Percentiles rank a stretch among this genome's conserved stretches.
Conservation (phyloP, 2,329 filamentous ascomycete genomes). For the Colletotrichum sp. region DNA sequence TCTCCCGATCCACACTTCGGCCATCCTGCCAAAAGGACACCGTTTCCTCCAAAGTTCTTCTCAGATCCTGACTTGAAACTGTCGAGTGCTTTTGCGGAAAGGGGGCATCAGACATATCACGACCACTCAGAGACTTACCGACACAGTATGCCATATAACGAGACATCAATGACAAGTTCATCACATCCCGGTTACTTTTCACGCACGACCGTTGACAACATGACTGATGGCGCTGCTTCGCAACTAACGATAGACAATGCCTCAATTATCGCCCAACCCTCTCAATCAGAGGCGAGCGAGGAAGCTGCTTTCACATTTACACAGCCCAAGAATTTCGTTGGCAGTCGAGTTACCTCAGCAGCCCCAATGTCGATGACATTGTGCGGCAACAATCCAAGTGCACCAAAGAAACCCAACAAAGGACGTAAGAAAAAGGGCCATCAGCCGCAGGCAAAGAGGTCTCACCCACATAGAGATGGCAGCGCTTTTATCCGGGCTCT, state of each 20-base stretch:
- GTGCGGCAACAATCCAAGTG: not conserved
- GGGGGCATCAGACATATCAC: not conserved
- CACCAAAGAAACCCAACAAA: not conserved
- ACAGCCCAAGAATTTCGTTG: slow-evolving; percentile 19
- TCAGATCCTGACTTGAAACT: not conserved
- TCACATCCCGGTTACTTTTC: not conserved
- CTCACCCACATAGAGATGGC: slow-evolving; percentile 1
- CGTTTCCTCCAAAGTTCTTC: not conserved
- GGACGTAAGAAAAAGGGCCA: not conserved
- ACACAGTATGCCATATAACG: not conserved
- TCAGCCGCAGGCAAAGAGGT: not conserved
- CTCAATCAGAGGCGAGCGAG: not conserved
- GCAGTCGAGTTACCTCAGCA: not conserved
- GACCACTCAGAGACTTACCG: not conserved
- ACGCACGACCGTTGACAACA: not conserved
- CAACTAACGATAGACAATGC: not conserved
- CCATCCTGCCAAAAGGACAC: not conserved
- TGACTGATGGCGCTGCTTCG: not conserved
- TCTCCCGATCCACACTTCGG: not conserved
- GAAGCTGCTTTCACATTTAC: not conserved
- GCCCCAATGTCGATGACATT: not conserved
- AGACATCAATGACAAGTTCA: not conserved
- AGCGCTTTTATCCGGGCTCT: slow-evolving; percentile 13
- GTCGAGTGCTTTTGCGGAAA: not conserved
- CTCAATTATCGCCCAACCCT: not conserved